phyloP scores from a whole-genome alignment of 208 protist species.

The Trypanosoma scelopori region DNA sequence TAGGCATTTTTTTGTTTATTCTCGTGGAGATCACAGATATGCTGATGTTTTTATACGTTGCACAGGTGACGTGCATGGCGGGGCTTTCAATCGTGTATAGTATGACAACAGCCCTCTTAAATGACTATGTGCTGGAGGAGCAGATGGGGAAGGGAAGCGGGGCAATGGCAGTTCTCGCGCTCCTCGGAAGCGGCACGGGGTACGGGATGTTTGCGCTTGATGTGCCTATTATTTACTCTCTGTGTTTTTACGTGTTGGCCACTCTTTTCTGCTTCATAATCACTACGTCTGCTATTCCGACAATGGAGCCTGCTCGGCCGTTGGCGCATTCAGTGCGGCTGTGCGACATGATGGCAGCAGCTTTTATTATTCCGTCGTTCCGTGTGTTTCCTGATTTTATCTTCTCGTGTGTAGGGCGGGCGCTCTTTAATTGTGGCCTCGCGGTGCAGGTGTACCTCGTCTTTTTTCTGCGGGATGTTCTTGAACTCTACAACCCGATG shows the following conservation, averaged over 20 bases:
- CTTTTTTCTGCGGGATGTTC: slow-evolving; percentile 34
- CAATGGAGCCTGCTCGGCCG: slow-evolving; percentile 2
- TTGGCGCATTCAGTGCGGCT: background rate
- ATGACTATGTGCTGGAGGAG: slow-evolving; percentile 33
- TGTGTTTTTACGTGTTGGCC: slow-evolving; percentile 26
- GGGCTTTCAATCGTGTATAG: slow-evolving; percentile 34
- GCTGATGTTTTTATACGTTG: slow-evolving; percentile 22
- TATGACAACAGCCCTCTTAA: slow-evolving; percentile 32
- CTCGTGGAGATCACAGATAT: slow-evolving; percentile 20
- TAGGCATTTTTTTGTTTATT: slow-evolving; percentile 36
- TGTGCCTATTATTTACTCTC: slow-evolving; percentile 29
- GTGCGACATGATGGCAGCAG: slow-evolving; percentile 11
- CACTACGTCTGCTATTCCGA: slow-evolving; percentile 19
- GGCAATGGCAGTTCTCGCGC: slow-evolving; percentile 29
- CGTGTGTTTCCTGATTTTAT: slow-evolving; percentile 35
- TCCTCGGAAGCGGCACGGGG: slow-evolving; percentile 27
- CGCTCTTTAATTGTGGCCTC: slow-evolving; percentile 33
- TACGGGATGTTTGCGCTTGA: slow-evolving; percentile 35
- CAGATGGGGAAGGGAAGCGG: slow-evolving; percentile 30
- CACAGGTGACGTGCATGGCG: slow-evolving; percentile 28
- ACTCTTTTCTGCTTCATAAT: slow-evolving; percentile 27
- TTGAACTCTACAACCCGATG: slow-evolving; percentile 14
- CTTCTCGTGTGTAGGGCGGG: slow-evolving; percentile 24
- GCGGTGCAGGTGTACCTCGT: slow-evolving; percentile 33
- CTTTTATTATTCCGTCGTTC: slow-evolving; percentile 28